Base-by-base conservation (phyloP, 768 basidiomycete species). In the Russula sp. region DNA sequence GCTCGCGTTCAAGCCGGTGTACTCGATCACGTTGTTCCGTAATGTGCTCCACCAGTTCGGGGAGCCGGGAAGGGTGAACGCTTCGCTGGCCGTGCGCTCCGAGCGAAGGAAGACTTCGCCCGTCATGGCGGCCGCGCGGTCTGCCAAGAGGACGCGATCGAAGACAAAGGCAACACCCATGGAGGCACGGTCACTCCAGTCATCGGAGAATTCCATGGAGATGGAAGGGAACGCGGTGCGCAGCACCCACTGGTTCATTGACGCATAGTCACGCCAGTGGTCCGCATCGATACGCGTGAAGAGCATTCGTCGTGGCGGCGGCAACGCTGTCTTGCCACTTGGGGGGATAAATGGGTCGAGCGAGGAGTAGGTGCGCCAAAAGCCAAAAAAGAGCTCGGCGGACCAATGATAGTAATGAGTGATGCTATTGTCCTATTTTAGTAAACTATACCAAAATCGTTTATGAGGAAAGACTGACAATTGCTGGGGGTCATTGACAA, bases 391-490 rank as follows among this genome's bases (percentile, higher is more conserved):
- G 20, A 94, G 82, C 71, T 98, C 94, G 4, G 94, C 94, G 37
- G 88, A 84, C 84, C 90, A 94, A 70, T 98, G 94, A 72, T 94
- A 96, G 72, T 95, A 96, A 74, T 96, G 94, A 1, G 88, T 89
- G 60, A 96, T 81, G 75, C 90, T 92, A 27, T 18, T 31, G 48
- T 52, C 63, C 9, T 22, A 4, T n/a, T 35, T 63, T 35, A 54
- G 52, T 44, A 54, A 32, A 16, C 32, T 16, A 22, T 27, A 45
- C 13, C 39, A 44, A 13, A 10, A 49, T 57, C 14, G 35, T 20
- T 20, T 22, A 49, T 4, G 14, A 49, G 14, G 56, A 20, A 13
- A 59, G 51, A 77, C 85, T 62, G 71, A 90, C 88, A 85, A 97
- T 79, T 97, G 93, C 18, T 84, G 81, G 5, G 89, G 85, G 64